Conservation (phyloP, 495 filamentous ascomycete genomes). For the Lentithecium fluviatile region DNA sequence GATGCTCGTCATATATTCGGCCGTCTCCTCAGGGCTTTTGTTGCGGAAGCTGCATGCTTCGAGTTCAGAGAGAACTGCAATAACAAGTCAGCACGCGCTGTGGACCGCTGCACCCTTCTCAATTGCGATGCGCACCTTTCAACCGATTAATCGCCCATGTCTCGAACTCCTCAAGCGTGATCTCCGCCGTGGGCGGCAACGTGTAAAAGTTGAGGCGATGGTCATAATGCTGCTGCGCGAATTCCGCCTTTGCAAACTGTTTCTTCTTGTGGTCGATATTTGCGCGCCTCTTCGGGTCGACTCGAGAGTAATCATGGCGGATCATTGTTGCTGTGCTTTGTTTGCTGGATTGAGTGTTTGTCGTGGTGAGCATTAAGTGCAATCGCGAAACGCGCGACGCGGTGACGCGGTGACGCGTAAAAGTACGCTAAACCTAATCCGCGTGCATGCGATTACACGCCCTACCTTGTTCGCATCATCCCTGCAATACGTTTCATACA, state of each 20-base stretch:
- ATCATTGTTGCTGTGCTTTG: conserved; percentile 23
- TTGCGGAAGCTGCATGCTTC: conserved; percentile 97
- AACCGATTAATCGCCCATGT: conserved; percentile 98
- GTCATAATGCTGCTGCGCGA: conserved; percentile 72
- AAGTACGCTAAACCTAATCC: no score
- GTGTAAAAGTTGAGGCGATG: conserved; percentile 91
- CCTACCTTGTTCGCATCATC: no score
- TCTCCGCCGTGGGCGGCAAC: conserved; percentile 83
- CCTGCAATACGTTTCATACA: no score
- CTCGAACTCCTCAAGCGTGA: conserved; percentile 96
- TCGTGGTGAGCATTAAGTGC: neutral
- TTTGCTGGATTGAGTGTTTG: neutral
- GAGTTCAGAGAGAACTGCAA: conserved; percentile 83
- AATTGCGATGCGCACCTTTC: conserved; percentile 54
- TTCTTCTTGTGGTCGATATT: conserved; percentile 75
- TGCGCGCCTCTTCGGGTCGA: conserved; percentile 76
- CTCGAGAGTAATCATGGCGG: conserved; percentile 47
- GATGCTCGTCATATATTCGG: conserved; percentile 71
- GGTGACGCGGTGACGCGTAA: no score
- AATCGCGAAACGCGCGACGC: neutral
- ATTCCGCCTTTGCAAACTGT: conserved; percentile 75
- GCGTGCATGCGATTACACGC: no score
- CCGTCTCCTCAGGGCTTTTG: conserved; percentile 73
- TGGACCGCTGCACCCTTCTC: neutral
- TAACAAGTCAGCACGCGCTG: neutral